Base-by-base conservation (phyloP, 495 filamentous ascomycete species). In the Choiromyces venosus region DNA sequence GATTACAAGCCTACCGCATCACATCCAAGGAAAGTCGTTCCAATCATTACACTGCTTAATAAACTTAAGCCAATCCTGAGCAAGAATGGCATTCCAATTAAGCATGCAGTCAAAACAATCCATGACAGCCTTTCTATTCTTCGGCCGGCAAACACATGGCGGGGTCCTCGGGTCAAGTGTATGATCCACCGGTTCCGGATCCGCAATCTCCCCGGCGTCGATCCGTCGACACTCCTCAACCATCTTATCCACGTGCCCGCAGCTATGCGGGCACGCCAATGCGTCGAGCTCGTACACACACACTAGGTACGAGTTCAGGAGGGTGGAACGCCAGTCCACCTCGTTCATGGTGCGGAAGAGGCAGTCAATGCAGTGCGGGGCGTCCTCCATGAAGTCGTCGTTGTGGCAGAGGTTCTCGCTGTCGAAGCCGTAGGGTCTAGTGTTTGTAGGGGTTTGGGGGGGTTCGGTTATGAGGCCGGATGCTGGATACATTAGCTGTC, bases 361-460 rank as follows among this genome's bases (percentile, higher is more conserved):
- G 44, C 71, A 76, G 71, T 76, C 61, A 38, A 73, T 76, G 35
- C 71, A 76, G n/a, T 35, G 70, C 29, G 73, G 73, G 25, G 73
- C 42, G 1, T 67, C 40, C 64, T 75, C 70, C 38, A 66, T 38
- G 64, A 75, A 75, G 5, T n/a, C n/a, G 9, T 71, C 70, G 37
- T 38, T 36, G 25, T 61, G 29, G 65, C 73, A 75, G 14, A 75
- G 65, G 19, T 71, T 68, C 29, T 42, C 29, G 9, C 61, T 46
- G 37, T 73, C 64, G 71, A 75, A 75, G 14, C 71, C 71, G 66
- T 67, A 44, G 18, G 71, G 71, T n/a, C 52, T 61, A 12, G 25
- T 16, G 25, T 33, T 33, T 6, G 52, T 18, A 33, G 52, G 52
- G 12, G 25, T 12, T 18, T 61, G 52, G 18, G 52, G 52, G 12